Conservation (phyloP, 306 rosid species). For the Nissolia schottii region DNA sequence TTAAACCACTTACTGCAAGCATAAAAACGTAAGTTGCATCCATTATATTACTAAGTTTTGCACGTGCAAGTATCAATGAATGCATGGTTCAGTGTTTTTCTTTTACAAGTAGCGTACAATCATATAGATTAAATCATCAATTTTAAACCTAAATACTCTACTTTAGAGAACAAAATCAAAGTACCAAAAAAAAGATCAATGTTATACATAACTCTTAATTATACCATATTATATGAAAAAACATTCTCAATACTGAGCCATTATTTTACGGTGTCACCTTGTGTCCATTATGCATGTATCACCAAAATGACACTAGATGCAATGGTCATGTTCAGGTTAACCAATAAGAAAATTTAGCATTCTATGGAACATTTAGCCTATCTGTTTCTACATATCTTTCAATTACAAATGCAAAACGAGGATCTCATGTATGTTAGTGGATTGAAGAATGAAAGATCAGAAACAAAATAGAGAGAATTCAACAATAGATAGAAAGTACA, state of each 20-base stretch:
- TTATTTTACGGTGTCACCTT: not conserved
- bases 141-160: not conserved
- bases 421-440: too few species aligned
- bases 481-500: too few species aligned
- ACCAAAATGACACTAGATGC: slow-evolving; percentile 4
- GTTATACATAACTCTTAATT: not conserved
- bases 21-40: slow-evolving; percentile 6
- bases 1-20: not conserved
- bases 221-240: not conserved
- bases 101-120: not conserved
- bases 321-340: not conserved
- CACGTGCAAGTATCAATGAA: not conserved
- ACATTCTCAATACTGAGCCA: not conserved
- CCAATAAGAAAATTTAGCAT: not conserved
- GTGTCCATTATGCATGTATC: not conserved
- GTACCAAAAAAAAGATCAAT: not conserved
- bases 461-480: too few species aligned
- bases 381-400: not conserved
- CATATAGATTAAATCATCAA: not conserved
- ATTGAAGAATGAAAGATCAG: too few species aligned
- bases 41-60: not conserved
- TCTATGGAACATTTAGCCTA: slow-evolving; percentile 7
- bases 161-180: not conserved
- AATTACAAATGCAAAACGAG: not conserved
- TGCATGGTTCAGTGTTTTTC: slow-evolving; percentile 4